Conservation (phyloP, 2,329 filamentous ascomycete genomes). For the Graphilbum ipis-grandicollis region DNA sequence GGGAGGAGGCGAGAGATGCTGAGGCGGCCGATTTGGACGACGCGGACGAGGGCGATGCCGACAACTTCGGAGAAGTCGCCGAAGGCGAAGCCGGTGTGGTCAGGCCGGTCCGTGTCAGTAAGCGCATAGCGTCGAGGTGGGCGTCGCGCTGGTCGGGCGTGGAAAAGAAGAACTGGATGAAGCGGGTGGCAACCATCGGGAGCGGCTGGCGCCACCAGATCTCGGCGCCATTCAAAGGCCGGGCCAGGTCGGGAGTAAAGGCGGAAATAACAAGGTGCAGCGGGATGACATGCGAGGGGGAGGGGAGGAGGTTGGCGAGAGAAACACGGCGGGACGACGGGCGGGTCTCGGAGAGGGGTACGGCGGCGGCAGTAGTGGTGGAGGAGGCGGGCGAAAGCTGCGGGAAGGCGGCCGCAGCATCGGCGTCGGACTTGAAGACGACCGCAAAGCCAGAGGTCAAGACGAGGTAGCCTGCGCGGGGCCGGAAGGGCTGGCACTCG, state of each 20-base stretch:
- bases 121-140: conserved; percentile 26
- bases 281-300: conserved; percentile 25
- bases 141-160: conserved; percentile 30
- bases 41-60: too few species aligned
- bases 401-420: conserved; percentile 27
- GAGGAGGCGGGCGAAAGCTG: conserved; percentile 10
- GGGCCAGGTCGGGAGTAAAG: conserved; percentile 31
- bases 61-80: too few species aligned
- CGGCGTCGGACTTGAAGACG: conserved; percentile 29
- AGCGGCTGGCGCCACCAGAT: conserved; percentile 35
- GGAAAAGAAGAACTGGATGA: conserved; percentile 30
- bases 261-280: conserved; percentile 32
- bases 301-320: conserved; percentile 4
- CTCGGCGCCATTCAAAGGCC: conserved; percentile 34
- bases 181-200: conserved; percentile 26
- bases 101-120: too few species aligned
- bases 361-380: conserved; percentile 5
- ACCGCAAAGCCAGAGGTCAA: conserved; percentile 31
- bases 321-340: conserved; percentile 6
- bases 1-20: too few species aligned
- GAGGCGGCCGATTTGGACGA: too few species aligned
- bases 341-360: too few species aligned
- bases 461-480: conserved; percentile 33
- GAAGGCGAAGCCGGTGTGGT: background rate
- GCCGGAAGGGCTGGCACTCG: conserved; percentile 20